Evolutionary conservation across 768 basidiomycete genomes (phyloP).

Genomic region (Leccinum variicolor): DNA sequence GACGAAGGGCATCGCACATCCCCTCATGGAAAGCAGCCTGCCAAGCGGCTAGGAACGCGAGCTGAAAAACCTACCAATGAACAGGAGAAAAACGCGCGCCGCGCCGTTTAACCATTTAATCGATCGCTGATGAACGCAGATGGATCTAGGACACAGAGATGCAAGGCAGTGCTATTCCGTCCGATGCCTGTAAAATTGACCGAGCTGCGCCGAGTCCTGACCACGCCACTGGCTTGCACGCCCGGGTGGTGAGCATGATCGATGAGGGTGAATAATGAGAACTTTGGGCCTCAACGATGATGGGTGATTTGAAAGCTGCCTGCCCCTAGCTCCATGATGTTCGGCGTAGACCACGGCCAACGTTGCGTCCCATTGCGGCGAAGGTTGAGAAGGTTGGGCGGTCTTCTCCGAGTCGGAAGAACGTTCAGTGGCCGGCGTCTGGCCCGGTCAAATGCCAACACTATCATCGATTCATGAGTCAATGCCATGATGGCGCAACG

Average conservation of each 20-base stretch:
- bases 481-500: slow-evolving; percentile 1
- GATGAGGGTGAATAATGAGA: slow-evolving; percentile 2
- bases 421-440: neutral
- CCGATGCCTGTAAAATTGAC: slow-evolving; percentile 3
- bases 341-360: slow-evolving; percentile 1
- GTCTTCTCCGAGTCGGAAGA: slow-evolving; percentile 12
- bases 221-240: slow-evolving; percentile 1
- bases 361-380: slow-evolving; percentile 7
- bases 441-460: slow-evolving; percentile 7
- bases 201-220: slow-evolving; percentile 1
- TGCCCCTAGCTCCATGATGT: neutral
- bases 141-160: slow-evolving; percentile 12
- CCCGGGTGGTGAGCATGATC: slow-evolving; percentile 1
- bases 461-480: slow-evolving; percentile 5
- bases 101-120: slow-evolving; percentile 6
- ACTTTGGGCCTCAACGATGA: neutral
- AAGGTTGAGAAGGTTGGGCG: slow-evolving; percentile 7
- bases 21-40: slow-evolving; percentile 25
- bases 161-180: slow-evolving; percentile 4
- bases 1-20: slow-evolving; percentile 19
- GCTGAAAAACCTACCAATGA: slow-evolving; percentile 13
- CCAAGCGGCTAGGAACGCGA: slow-evolving; percentile 19
- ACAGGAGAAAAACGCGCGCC: slow-evolving; percentile 7
- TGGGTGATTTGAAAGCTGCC: neutral
- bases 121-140: slow-evolving; percentile 4